Percentiles rank a stretch among this genome's conserved stretches.
These are phyloP conservation scores for Laguncularia racemosa DNA, from an alignment of 345 rosid species.

Conservation along the genomic window DNA sequence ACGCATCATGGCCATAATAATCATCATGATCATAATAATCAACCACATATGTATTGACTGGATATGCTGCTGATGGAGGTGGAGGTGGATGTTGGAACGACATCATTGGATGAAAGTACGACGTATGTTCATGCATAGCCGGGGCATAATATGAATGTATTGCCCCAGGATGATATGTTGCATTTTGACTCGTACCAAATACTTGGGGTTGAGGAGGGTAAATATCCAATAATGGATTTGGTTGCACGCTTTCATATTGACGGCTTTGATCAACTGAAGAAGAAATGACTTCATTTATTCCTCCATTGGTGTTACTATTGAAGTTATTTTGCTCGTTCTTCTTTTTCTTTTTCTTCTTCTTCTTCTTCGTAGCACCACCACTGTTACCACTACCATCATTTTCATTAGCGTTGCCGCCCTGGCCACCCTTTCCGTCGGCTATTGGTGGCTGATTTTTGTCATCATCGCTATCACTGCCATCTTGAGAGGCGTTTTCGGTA, in stretches of 20 bases:
- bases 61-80: too few species aligned
- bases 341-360: conserved; percentile 37
- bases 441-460: conserved; percentile 10
- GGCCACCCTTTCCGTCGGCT: conserved; percentile 7
- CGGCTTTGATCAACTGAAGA: conserved; percentile 10
- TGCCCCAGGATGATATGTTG: conserved; percentile 24
- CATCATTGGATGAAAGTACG: conserved; percentile 8
- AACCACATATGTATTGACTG: conserved; percentile 1
- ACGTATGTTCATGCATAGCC: conserved; percentile 14
- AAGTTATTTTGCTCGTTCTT: conserved; percentile 11
- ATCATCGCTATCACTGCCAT: neutral
- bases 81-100: conserved; percentile 28
- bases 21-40: conserved; percentile 9
- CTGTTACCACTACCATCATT: neutral
- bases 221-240: conserved; percentile 1
- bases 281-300: neutral
- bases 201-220: conserved; percentile 25
- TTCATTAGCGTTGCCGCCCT: conserved; percentile 1
- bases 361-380: conserved; percentile 21
- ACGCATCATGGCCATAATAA: conserved; percentile 14
- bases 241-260: conserved; percentile 14
- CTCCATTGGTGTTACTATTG: conserved; percentile 8
- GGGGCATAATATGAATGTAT: conserved; percentile 19
- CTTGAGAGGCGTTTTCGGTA: conserved; percentile 7
- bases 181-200: conserved; percentile 32